phyloP scores from a whole-genome alignment of 192 early-diverging fungal genomes.

The Entomortierella parvispora region DNA sequence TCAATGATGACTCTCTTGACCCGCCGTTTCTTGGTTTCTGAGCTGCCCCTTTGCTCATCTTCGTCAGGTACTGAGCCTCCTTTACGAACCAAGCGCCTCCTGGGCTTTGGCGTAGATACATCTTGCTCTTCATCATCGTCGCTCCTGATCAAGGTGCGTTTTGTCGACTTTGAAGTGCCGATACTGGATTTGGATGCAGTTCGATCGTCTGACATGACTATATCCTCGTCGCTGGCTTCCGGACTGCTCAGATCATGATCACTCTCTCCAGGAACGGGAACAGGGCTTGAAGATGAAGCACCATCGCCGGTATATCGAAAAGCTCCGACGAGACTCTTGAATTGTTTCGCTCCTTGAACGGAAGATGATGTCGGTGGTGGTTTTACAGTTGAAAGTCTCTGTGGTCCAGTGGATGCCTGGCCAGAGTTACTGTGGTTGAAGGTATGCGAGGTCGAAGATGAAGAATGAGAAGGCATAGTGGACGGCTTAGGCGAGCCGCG shows the following conservation, averaged over 20 bases:
- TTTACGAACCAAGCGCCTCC: constrained; percentile 23
- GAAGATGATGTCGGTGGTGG: background rate
- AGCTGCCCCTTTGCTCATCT: no score
- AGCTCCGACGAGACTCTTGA: constrained; percentile 25
- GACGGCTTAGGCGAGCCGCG: constrained; percentile 7
- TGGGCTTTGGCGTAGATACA: constrained; percentile 4
- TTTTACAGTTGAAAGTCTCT: background rate
- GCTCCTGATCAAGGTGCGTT: constrained; percentile 30
- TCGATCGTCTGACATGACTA: constrained; percentile 8
- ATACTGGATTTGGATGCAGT: background rate
- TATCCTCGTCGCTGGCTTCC: constrained; percentile 14
- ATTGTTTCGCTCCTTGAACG: constrained; percentile 8
- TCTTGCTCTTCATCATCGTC: constrained; percentile 15
- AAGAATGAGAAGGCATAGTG: background rate
- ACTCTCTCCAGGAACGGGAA: constrained; percentile 6
- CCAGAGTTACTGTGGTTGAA: no score
- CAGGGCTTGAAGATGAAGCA: background rate
- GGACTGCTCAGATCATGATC: constrained; percentile 33
- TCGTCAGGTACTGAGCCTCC: background rate
- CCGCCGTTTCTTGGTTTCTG: no score
- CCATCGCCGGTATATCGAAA: constrained; percentile 36
- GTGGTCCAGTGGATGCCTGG: background rate
- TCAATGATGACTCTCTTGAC: constrained; percentile 8
- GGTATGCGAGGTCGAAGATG: background rate
- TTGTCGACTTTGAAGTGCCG: background rate